Evolutionary conservation across 2,329 filamentous ascomycete genomes (phyloP).

Genomic region (Purpureocillium lavendulum): DNA sequence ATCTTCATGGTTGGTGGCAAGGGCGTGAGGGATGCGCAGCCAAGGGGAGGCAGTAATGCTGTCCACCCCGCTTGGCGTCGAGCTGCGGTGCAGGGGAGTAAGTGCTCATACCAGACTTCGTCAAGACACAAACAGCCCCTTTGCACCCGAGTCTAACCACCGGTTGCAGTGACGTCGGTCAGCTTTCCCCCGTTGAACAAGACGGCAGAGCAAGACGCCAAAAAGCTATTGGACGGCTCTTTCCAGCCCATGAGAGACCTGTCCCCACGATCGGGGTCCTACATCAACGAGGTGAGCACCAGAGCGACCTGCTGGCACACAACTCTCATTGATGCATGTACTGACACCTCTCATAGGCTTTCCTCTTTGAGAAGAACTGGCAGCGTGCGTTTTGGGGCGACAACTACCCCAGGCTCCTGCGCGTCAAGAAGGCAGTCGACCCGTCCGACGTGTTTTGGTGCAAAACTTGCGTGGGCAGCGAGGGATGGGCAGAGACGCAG

Average conservation of each 20-base stretch:
- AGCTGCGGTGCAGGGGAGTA: conserved; percentile 31
- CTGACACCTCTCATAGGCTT: conserved; percentile 16
- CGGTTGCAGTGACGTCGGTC: neutral
- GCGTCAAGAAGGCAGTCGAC: conserved; percentile 37
- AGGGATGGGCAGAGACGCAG: conserved; percentile 23
- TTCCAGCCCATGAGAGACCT: conserved; percentile 29
- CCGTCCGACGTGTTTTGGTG: conserved; percentile 41
- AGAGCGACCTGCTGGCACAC: too few relatives aligned
- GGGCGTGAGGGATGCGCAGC: conserved; percentile 32
- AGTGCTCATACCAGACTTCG: conserved; percentile 10
- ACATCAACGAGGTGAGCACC: conserved; percentile 35
- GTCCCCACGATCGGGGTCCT: conserved; percentile 31
- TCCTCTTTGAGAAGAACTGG: conserved; percentile 26
- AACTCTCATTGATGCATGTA: neutral
- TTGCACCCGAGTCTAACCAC: neutral
- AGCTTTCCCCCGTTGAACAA: conserved; percentile 23
- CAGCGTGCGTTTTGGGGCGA: conserved; percentile 32
- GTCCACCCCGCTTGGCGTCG: conserved; percentile 44
- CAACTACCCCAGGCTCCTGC: conserved; percentile 34
- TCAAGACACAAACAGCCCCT: too few relatives aligned
- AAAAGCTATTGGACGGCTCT: conserved; percentile 14
- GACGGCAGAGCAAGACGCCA: conserved; percentile 16
- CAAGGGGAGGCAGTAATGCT: conserved; percentile 31
- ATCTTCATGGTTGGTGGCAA: conserved; percentile 34
- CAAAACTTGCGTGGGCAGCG: conserved; percentile 36